A percentile compares a stretch with the other conserved stretches of the same genome.
Conservation (phyloP, 169 alveolate species). For the Plasmodium knowlesi region DNA sequence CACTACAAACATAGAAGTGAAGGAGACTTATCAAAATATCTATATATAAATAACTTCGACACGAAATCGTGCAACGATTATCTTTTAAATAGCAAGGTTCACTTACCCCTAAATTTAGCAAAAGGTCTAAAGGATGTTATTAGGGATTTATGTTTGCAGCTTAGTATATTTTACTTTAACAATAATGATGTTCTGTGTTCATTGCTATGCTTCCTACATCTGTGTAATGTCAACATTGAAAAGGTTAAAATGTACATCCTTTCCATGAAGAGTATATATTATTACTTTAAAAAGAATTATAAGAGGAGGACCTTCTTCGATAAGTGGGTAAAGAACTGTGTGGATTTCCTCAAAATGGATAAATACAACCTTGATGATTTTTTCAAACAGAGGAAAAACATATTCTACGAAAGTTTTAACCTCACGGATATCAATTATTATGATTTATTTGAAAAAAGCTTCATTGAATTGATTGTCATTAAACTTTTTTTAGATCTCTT, state of each 20-base stretch:
- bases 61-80: constrained; percentile 11
- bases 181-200: constrained; percentile 44
- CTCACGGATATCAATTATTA: constrained; percentile 9
- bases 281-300: constrained; percentile 47
- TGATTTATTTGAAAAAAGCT: constrained; percentile 30
- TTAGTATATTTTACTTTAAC: constrained; percentile 35
- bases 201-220: constrained; percentile 32
- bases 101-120: constrained; percentile 28
- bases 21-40: neutral
- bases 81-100: constrained; percentile 4
- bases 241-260: constrained; percentile 44
- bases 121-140: constrained; percentile 6
- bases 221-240: constrained; percentile 45
- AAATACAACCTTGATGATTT: constrained; percentile 5
- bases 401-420: constrained; percentile 38
- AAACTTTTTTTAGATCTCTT: constrained; percentile 34
- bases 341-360: constrained; percentile 19
- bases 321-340: constrained; percentile 26
- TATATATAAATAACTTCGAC: constrained; percentile 22
- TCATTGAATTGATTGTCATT: constrained; percentile 32
- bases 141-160: constrained; percentile 17
- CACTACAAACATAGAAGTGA: constrained; percentile 4
- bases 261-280: constrained; percentile 46
- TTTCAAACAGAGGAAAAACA: constrained; percentile 3
- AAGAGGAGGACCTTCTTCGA: constrained; percentile 23